Evolutionary conservation across 306 rosid genomes (phyloP).

Genomic region (Begonia loranthoides): DNA sequence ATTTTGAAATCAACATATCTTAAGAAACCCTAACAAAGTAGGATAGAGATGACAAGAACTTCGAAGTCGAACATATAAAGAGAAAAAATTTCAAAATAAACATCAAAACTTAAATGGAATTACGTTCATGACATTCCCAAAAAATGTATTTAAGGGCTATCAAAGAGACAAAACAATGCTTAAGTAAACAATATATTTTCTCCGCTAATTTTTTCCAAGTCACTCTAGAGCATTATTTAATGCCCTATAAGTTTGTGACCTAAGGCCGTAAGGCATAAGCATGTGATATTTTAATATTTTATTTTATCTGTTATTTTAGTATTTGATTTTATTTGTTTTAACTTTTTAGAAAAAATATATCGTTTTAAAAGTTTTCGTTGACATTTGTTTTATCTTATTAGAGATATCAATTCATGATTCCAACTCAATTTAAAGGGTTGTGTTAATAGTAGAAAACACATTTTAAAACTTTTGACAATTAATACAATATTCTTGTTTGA

Average conservation of each 20-base stretch:
- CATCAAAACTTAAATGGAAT: conserved; percentile 2
- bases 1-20: conserved; percentile 78
- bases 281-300: too few relatives aligned
- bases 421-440: too few relatives aligned
- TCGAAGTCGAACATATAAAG: not conserved
- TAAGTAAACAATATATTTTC: not conserved
- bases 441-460: too few relatives aligned
- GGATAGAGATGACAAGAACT: conserved; percentile 12
- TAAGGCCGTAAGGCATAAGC: not conserved
- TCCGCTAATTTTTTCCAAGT: too few relatives aligned
- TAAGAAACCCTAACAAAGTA: conserved; percentile 69
- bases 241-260: not conserved
- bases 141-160: conserved; percentile 85
- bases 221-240: not conserved
- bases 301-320: too few relatives aligned
- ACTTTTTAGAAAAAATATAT: too few relatives aligned
- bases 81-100: not conserved
- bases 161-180: conserved; percentile 19
- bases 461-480: too few relatives aligned
- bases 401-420: too few relatives aligned
- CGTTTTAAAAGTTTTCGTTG: too few relatives aligned
- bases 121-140: conserved; percentile 81
- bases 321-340: too few relatives aligned
- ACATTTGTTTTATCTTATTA: too few relatives aligned
- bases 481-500: too few relatives aligned